Conservation (phyloP, 495 filamentous ascomycete genomes). For the Penicillium crystallinum region DNA sequence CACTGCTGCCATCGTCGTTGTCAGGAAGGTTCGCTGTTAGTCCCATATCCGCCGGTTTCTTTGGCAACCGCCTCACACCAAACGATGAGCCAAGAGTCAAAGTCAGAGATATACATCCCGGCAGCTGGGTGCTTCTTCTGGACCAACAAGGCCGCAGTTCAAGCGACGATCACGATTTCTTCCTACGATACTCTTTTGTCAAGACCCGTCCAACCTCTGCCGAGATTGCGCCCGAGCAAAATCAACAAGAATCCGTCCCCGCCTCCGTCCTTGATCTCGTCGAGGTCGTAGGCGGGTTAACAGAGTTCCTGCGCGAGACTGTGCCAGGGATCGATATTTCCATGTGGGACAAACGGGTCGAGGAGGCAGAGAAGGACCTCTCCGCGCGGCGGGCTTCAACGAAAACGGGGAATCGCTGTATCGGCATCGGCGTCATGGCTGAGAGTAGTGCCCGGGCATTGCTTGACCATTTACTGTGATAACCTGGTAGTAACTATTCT, state of each 20-base stretch:
- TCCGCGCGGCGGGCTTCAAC: not conserved
- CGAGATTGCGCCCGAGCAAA: not conserved
- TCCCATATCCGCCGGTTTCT: constrained; percentile 11
- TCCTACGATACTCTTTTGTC: constrained; percentile 13
- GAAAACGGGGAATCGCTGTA: not conserved
- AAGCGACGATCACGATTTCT: not conserved
- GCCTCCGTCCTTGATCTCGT: too few relatives aligned
- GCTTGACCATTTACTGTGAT: constrained; percentile 2
- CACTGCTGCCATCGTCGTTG: not conserved
- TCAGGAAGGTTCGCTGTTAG: constrained; percentile 1
- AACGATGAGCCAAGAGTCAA: constrained; percentile 2
- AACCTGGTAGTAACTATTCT: too few relatives aligned
- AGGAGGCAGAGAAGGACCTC: constrained; percentile 4
- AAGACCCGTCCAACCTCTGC: not conserved
- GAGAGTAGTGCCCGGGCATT: constrained; percentile 1
- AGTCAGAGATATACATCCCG: constrained; percentile 12
- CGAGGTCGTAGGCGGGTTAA: constrained; percentile 14
- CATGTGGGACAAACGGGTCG: constrained; percentile 9
- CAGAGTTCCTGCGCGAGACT: constrained; percentile 9
- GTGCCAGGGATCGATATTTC: constrained; percentile 22
- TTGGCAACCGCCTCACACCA: not conserved
- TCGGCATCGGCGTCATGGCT: constrained; percentile 2
- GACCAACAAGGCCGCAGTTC: constrained; percentile 1
- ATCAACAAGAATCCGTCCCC: too few relatives aligned
- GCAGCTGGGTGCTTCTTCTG: constrained; percentile 15